These are phyloP conservation scores for Alternaria burnsii DNA, from an alignment of 2,329 filamentous ascomycete species.

Conservation along the genomic window DNA sequence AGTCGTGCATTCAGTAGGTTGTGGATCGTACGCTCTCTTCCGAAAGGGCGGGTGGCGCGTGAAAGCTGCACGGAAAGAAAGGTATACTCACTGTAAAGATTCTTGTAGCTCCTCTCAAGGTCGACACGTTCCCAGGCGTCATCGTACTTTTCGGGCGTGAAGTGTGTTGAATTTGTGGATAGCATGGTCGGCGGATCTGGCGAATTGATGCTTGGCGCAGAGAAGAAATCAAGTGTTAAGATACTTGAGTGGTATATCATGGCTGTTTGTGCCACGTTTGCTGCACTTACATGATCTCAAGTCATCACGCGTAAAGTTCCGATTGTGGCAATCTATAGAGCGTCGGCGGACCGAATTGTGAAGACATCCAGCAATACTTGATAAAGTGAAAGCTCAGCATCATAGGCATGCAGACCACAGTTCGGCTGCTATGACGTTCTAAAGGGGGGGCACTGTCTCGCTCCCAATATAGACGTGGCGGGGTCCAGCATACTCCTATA, in stretches of 20 bases:
- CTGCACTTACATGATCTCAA: background rate
- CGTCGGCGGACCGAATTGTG: background rate
- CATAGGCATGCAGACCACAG: background rate
- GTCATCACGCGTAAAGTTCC: background rate
- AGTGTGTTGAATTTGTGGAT: background rate
- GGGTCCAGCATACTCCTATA: background rate
- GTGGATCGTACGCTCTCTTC: background rate
- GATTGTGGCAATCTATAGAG: no score
- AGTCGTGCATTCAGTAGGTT: background rate
- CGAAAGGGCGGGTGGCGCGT: background rate
- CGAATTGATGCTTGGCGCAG: background rate
- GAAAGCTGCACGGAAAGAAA: background rate
- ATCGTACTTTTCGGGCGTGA: background rate
- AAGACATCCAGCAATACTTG: background rate
- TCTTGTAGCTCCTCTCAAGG: background rate
- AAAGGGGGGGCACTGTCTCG: background rate
- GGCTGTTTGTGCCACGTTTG: background rate
- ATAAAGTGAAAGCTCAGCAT: background rate
- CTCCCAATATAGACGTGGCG: no score
- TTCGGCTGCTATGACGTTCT: background rate
- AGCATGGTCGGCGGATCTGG: background rate
- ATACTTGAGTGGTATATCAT: background rate
- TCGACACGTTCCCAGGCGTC: background rate
- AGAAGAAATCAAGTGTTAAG: no score
- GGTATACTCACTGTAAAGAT: background rate